Base-by-base conservation (phyloP, 768 basidiomycete genomes). In the Suillus plorans region DNA sequence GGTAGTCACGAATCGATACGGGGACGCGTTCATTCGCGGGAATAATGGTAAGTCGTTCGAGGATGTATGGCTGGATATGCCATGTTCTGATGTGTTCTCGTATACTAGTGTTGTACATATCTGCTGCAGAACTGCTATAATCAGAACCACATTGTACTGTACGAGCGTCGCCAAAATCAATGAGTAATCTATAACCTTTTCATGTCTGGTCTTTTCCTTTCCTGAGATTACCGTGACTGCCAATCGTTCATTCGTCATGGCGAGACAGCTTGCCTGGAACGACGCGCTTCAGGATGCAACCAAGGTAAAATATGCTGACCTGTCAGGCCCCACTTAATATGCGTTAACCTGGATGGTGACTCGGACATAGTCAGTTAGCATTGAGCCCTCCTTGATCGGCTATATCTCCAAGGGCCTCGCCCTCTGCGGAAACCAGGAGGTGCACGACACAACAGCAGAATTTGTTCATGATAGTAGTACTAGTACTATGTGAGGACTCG, bases 11-110 rank as follows among this genome's bases (percentile, higher is more conserved):
- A 97, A 96, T 73, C 84, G 83, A 65, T 98, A 97, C 70, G 95
- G 97, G 2, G 95, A 99, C 77, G 91, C 95, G 34, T 99, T 99
- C 78, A 92, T 99, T 66, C 82, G 94, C 53, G 95, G 95, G 41
- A 96, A 96, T 76, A 97, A 96, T 76, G 94, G 95, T 92, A 67
- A 55, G 81, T 72, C 6, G 18, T 36, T 22, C 55, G 34, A 67
- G 75, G 62, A 22, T 18, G 4, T 25, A 28, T 59, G 28, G 36
- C 36, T 56, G 45, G 53, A 63, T 63, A 44, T 6, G 36, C 28
- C 28, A 28, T 28, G 28, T 61, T 22, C 44, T 56, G 39, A 58
- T 13, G 9, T 18, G 22, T 28, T n/a, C 36, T 56, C 34, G 2
- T 12, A 1, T 25, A 6, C 22, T 9, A 92, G 91, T 92, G 62